Evolutionary conservation across 768 basidiomycete genomes (phyloP).

Genomic region (Melanogaster broomeanus): DNA sequence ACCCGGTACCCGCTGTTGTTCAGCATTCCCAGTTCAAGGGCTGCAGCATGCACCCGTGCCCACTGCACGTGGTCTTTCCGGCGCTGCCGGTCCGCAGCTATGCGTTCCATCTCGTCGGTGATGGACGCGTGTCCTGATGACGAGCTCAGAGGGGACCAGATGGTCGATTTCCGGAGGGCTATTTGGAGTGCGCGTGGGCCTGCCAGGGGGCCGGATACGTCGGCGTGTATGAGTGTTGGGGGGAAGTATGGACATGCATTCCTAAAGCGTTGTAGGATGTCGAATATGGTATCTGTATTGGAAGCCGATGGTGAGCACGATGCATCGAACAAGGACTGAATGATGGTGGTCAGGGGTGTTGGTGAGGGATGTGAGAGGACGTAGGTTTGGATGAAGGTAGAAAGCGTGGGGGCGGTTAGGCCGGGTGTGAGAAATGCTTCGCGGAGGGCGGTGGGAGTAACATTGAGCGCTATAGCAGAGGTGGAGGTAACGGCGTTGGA

Average conservation of each 20-base stretch:
- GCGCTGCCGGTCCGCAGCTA: constrained; percentile 58
- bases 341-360: constrained; percentile 50
- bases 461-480: constrained; percentile 26
- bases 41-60: constrained; percentile 66
- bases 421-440: constrained; percentile 36
- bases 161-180: constrained; percentile 56
- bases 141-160: constrained; percentile 45
- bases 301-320: constrained; percentile 36
- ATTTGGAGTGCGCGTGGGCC: constrained; percentile 60
- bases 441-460: constrained; percentile 29
- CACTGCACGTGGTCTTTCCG: constrained; percentile 67
- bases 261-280: constrained; percentile 50
- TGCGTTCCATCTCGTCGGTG: constrained; percentile 63
- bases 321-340: constrained; percentile 59
- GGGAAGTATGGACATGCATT: constrained; percentile 55
- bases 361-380: constrained; percentile 49
- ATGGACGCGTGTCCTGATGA: constrained; percentile 35
- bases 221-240: constrained; percentile 51
- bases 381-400: constrained; percentile 55
- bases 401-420: constrained; percentile 48
- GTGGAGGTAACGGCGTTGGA: constrained; percentile 42
- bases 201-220: constrained; percentile 53
- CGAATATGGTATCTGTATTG: constrained; percentile 36
- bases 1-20: constrained; percentile 29
- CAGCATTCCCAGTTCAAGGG: constrained; percentile 59